Evolutionary conservation across 176 grass and related monocot genomes (phyloP), one percentile per base, ranked within the genome.

Genomic region (Oryza glaberrima): DNA sequence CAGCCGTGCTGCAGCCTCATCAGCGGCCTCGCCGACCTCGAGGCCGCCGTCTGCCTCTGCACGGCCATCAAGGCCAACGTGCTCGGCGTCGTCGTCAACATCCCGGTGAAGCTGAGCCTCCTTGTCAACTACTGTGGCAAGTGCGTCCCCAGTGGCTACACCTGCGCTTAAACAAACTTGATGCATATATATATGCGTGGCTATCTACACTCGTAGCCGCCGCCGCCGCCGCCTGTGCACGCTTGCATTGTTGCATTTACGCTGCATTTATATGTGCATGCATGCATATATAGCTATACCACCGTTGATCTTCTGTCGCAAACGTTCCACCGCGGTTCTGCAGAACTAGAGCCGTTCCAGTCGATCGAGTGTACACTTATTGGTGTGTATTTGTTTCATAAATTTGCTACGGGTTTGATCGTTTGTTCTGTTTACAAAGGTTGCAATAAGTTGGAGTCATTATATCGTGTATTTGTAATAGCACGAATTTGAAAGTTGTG

Each of bases 61-160:
- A 92, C 86, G 0, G 90, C 86, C 46, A 83, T 91, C 46, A 95
- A 90, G 73, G 90, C 83, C 51, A 92, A 92, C 67, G 43, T 95
- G 34, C 83, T 92, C n/a, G 90, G 93, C 65, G 4, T 82, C 34
- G 60, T 84, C 77, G 26, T 95, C 34, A 73, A 91, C 68, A 14
- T 90, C 69, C 93, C 93, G 3, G 22, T 95, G 70, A 71, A 90
- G 54, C 93, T 95, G 1, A 95, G 66, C 85, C 74, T 80, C 90
- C 82, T 92, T 23, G 19, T 92, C 70, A 95, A 95, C 85, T 92
- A 95, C 66, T 95, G 93, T 28, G 90, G 93, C 82, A 95, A 86
- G 71, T 86, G 83, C 68, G 78, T 78, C 65, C 90, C 90, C 20
- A 72, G 82, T 60, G 88, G 86, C 26, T 92, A 83, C 80, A 77